These are phyloP conservation scores for Penicillium carneum DNA, from an alignment of 2,329 filamentous ascomycete genomes.

Conservation along the genomic window DNA sequence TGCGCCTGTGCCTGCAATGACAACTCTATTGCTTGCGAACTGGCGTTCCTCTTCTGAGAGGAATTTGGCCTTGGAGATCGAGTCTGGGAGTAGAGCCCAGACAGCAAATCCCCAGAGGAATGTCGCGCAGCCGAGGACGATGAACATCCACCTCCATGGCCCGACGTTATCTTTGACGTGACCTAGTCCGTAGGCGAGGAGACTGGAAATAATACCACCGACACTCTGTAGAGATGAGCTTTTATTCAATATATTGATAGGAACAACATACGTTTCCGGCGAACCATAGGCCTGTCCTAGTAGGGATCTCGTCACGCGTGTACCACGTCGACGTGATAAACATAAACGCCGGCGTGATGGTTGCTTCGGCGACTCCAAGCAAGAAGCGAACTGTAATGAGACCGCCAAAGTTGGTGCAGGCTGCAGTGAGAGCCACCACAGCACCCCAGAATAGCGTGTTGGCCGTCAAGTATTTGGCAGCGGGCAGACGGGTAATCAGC, in stretches of 20 bases:
- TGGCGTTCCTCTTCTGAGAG: constrained; percentile 61
- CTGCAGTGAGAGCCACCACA: constrained; percentile 57
- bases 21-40: constrained; percentile 46
- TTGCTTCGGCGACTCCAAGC: constrained; percentile 63
- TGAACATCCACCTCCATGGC: constrained; percentile 61
- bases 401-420: constrained; percentile 59
- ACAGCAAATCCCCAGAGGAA: constrained; percentile 61
- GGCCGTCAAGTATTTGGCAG: constrained; percentile 43
- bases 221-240: constrained; percentile 27
- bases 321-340: constrained; percentile 65
- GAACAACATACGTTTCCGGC: constrained; percentile 33
- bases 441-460: constrained; percentile 59
- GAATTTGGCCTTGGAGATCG: constrained; percentile 64
- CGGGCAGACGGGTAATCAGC: constrained; percentile 37
- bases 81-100: constrained; percentile 60
- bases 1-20: constrained; percentile 60
- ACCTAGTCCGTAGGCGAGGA: constrained; percentile 61
- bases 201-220: constrained; percentile 34
- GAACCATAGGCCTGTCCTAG: constrained; percentile 65
- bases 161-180: constrained; percentile 53
- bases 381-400: constrained; percentile 62
- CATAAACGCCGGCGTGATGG: constrained; percentile 63
- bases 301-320: constrained; percentile 64
- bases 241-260: background rate
- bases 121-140: constrained; percentile 61